Evolutionary conservation across 352 stramenopile species (phyloP), one percentile per base, ranked within the genome.

Genomic region (Peronospora farinosa): DNA sequence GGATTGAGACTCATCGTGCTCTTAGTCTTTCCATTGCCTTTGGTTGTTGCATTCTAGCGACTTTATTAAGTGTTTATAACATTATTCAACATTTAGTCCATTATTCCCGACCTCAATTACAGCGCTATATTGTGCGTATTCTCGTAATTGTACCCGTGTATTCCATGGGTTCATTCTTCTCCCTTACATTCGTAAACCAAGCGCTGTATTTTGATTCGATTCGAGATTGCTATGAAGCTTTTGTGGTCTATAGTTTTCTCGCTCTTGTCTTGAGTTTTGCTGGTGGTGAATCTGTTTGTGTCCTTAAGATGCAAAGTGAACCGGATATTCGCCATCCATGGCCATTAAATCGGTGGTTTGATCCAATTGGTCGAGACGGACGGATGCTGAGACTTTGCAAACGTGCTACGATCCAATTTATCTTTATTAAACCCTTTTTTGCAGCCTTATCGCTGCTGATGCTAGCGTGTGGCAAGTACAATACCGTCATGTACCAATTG

Each of bases 221-320:
- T 23, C 84, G 89, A 37, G 88, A 97, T 59, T 81, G 84, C 49
- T 96, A 96, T 63, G 89, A 97, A 54, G 88, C 89, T 0, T 96
- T 96, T 50, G 88, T 96, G 15, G 82, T 97, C 25, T 96, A 96
- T 60, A 91, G 68, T 23, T 97, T 97, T 60, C 59, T 96, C 3
- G 86, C 88, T 33, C 69, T 96, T 7, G 86, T 97, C 47, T 72
- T 97, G 1, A 90, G 84, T 43, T 95, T 90, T 55, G 72, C 76
- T 13, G 81, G 88, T 17, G 88, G 88, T 15, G 87, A 97, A 57
- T 90, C 71, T 33, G 85, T 89, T 21, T 95, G 85, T 50, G 79
- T 94, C 23, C 56, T 87, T 31, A 89, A 92, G 57, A 95, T 95
- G 75, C 85, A 93, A 50, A 68, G 75, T 47, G 78, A 95, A 46